Base-by-base conservation (phyloP, 768 basidiomycete genomes). In the Holtermannia corniformis region DNA sequence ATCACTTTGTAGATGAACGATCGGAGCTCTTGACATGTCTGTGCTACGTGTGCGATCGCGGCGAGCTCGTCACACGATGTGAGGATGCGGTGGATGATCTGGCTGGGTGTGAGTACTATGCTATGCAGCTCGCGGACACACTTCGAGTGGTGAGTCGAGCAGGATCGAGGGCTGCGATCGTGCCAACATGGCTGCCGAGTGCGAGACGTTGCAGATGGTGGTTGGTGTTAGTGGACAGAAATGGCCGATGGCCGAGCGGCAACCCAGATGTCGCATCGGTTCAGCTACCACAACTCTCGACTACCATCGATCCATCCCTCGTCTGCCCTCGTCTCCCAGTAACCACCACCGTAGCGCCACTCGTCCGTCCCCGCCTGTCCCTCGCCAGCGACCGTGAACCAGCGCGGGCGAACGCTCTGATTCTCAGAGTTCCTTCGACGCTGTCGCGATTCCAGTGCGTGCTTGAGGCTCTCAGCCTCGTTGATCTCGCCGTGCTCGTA, bases 401-500 rank as follows among this genome's bases (percentile, higher is more conserved):
- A 55, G 20, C 11, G 7, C 28, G 50, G 49, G 1, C 52, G 48
- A 1, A 48, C 32, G 27, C 87, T 85, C 52, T 75, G 74, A 3
- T 84, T 81, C 3, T 71, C 72, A 51, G 75, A 78, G 52, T 87
- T 79, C 59, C 88, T 78, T 43, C 82, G 81, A 49, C 88, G 77
- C 72, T 92, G 88, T 61, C 79, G 66, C 54, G 83, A 85, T 67
- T 92, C 88, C 2, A 90, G 50, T 7, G 41, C 80, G 76, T 74
- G 67, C 73, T 92, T 92, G 63, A 84, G 79, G 41, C 64, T 74
- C 62, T 92, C 89, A 2, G 88, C 87, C 41, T 70, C 60, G 47
- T 85, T 82, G 14, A 85, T 60, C 47, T 83, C 72, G 3, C 87
- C 88, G 61, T 85, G 80, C 65, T 92, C 88, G 42, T 91, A 75